These are phyloP conservation scores for Apodospora peruviana DNA, from an alignment of 495 filamentous ascomycete species.

Conservation along the genomic window DNA sequence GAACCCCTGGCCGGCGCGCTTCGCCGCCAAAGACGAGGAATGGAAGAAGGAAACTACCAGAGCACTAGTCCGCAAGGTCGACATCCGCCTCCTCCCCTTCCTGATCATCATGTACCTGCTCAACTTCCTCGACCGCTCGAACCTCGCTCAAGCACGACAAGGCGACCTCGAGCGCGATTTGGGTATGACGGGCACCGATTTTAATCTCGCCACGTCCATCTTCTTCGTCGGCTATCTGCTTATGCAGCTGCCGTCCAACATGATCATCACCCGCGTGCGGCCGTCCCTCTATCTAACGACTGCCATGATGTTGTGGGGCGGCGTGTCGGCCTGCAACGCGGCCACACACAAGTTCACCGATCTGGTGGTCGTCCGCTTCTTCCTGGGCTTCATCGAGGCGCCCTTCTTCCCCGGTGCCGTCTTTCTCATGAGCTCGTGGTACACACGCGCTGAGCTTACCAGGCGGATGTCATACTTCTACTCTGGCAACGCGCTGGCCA, in stretches of 20 bases:
- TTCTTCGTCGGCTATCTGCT: conserved; percentile 53
- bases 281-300: conserved; percentile 51
- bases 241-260: conserved; percentile 53
- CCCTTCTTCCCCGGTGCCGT: conserved; percentile 47
- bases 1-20: conserved; percentile 10
- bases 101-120: conserved; percentile 40
- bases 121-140: conserved; percentile 42
- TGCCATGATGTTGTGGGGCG: conserved; percentile 58
- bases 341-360: conserved; percentile 48
- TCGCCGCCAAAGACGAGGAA: conserved; percentile 18
- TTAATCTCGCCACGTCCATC: conserved; percentile 53
- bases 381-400: conserved; percentile 58
- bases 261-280: conserved; percentile 40
- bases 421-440: conserved; percentile 48
- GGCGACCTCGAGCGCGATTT: conserved; percentile 42
- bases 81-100: conserved; percentile 35
- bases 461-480: conserved; percentile 54
- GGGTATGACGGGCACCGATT: conserved; percentile 39
- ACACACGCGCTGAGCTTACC: conserved; percentile 43
- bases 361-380: conserved; percentile 55
- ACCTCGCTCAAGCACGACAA: conserved; percentile 37
- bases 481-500: conserved; percentile 49
- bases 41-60: conserved; percentile 20
- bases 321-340: conserved; percentile 53
- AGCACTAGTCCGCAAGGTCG: conserved; percentile 33